These are phyloP conservation scores for Colletotrichum tropicicola DNA, from an alignment of 2,329 filamentous ascomycete genomes.

Conservation along the genomic window DNA sequence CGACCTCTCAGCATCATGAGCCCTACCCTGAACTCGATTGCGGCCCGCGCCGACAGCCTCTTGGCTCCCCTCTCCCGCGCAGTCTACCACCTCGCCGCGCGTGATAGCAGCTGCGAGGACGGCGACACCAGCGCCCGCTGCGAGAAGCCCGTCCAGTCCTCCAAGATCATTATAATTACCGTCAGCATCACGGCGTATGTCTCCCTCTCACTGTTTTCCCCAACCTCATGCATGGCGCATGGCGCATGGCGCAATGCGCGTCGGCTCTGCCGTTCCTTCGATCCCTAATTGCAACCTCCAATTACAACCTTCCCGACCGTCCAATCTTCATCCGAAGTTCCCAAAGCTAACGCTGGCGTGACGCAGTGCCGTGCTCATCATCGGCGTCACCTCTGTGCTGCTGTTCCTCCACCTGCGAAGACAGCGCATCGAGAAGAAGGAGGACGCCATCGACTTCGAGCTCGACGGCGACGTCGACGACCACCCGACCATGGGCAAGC, in stretches of 20 bases:
- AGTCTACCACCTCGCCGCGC: neutral
- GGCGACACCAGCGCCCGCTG: slow-evolving; percentile 14
- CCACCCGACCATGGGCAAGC: slow-evolving; percentile 27
- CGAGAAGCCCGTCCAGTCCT: slow-evolving; percentile 19
- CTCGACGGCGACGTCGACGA: slow-evolving; percentile 26
- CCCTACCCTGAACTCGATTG: neutral
- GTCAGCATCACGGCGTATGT: slow-evolving; percentile 22
- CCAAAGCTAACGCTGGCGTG: neutral
- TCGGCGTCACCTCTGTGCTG: neutral
- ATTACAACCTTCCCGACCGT: neutral
- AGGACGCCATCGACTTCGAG: slow-evolving; percentile 19
- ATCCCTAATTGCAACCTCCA: too few species aligned
- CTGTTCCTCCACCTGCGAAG: slow-evolving; percentile 17
- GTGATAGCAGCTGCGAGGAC: slow-evolving; percentile 10
- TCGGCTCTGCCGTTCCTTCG: neutral
- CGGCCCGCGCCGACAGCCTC: slow-evolving; percentile 7
- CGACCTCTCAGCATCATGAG: neutral
- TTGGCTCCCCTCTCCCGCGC: slow-evolving; percentile 14
- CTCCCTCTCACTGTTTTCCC: neutral
- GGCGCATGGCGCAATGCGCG: neutral
- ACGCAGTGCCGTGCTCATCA: slow-evolving; percentile 18
- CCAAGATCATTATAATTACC: slow-evolving; percentile 23
- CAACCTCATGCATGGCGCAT: neutral
- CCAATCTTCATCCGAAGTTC: neutral
- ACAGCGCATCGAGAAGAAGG: slow-evolving; percentile 13